These are phyloP conservation scores for Aspergillus sp. DNA, from an alignment of 2,329 filamentous ascomycete species.

Conservation along the genomic window DNA sequence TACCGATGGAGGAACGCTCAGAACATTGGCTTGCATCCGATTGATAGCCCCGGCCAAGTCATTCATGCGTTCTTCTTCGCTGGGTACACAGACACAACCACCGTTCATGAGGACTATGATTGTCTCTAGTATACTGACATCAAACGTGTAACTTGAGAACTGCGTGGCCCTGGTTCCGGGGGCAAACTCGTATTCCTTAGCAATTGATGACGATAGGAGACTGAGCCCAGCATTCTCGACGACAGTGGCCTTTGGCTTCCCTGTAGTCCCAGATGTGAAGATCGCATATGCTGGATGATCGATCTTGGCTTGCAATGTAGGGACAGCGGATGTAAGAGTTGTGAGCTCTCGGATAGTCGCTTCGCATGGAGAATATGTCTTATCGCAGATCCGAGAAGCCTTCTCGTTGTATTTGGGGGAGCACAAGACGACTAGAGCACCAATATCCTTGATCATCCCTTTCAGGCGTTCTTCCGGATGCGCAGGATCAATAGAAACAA, in stretches of 20 bases:
- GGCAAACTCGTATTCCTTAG: conserved; percentile 50
- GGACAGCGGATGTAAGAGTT: conserved; percentile 15
- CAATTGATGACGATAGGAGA: conserved; percentile 53
- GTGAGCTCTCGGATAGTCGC: conserved; percentile 25
- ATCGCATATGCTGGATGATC: conserved; percentile 55
- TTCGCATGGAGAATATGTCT: conserved; percentile 27
- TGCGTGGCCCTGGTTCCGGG: conserved; percentile 57
- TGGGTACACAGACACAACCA: conserved; percentile 59
- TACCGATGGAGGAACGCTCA: conserved; percentile 59
- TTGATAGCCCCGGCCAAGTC: conserved; percentile 52
- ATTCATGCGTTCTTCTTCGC: conserved; percentile 48
- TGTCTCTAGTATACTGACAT: conserved; percentile 54
- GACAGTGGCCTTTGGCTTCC: conserved; percentile 59
- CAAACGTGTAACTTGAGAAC: conserved; percentile 56
- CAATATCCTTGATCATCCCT: conserved; percentile 35
- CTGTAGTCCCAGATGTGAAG: conserved; percentile 58
- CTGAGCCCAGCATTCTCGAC: conserved; percentile 61
- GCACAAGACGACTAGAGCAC: conserved; percentile 32
- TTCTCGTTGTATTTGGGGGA: conserved; percentile 29
- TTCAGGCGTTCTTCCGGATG: conserved; percentile 37
- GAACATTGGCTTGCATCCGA: conserved; percentile 51
- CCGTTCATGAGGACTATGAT: conserved; percentile 56
- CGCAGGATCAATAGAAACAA: conserved; percentile 40
- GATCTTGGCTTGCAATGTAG: conserved; percentile 16
- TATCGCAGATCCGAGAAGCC: conserved; percentile 25